phyloP scores from a whole-genome alignment of 768 basidiomycete genomes.

The Calocera cornea region DNA sequence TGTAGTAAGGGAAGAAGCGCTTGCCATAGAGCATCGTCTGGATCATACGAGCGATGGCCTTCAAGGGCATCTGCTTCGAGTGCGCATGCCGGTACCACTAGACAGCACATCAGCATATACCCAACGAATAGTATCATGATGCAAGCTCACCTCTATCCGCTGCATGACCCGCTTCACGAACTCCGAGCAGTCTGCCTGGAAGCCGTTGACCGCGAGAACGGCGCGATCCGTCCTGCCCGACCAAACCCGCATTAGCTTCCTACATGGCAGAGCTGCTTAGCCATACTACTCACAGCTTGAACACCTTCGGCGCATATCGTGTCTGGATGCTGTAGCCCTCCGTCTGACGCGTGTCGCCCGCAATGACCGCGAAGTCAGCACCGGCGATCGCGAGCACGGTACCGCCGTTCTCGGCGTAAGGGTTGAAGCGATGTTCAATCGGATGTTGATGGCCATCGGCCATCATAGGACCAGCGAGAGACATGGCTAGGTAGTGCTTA shows the following conservation, averaged over 20 bases:
- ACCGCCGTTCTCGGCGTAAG: constrained; percentile 87
- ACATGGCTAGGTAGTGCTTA: background rate
- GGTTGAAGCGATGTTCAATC: constrained; percentile 45
- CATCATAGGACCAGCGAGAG: background rate
- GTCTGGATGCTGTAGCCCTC: constrained; percentile 98
- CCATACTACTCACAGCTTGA: constrained; percentile 55
- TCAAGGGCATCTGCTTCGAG: constrained; percentile 92
- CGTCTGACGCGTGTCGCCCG: constrained; percentile 91
- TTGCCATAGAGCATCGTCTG: constrained; percentile 96
- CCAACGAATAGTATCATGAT: background rate
- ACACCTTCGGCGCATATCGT: constrained; percentile 90
- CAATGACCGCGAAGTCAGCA: constrained; percentile 83
- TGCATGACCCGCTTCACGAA: constrained; percentile 95
- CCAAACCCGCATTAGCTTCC: background rate
- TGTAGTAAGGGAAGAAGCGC: constrained; percentile 97
- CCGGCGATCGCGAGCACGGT: constrained; percentile 95
- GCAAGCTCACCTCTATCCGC: constrained; percentile 66
- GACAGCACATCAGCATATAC: background rate
- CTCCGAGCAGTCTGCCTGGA: constrained; percentile 93
- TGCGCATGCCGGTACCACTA: constrained; percentile 98
- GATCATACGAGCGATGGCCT: constrained; percentile 91
- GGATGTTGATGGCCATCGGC: background rate
- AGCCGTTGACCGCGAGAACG: constrained; percentile 90
- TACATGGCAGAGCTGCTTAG: background rate
- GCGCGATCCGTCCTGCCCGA: constrained; percentile 70